Evolutionary conservation across 2,329 filamentous ascomycete species (phyloP), one percentile per base, ranked within the genome.

Genomic region (Pestalotiopsis fici): DNA sequence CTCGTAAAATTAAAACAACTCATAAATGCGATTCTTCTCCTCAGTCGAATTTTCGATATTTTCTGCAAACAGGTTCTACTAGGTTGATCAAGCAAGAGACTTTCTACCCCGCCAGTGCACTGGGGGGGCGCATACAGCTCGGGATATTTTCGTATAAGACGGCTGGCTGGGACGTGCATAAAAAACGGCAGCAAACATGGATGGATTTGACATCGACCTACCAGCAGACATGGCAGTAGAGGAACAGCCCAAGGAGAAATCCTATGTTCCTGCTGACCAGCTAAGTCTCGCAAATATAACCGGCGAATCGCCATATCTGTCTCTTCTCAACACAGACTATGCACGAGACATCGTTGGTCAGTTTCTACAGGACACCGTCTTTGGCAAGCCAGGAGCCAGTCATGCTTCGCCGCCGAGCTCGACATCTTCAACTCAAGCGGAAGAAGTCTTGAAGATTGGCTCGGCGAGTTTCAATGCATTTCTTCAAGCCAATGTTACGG

Each of bases 401-500:
- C 18, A 69, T 50, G 21, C 66, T 57, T 57, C 7, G 18, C 28
- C 11, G 18, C 57, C n/a, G n/a, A n/a, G n/a, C 18, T 4, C 31
- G 12, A 5, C 18, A 25, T 11, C 43, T 5, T 18, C 15, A 23
- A 12, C 13, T 27, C 37, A 27, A 15, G n/a, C 21, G n/a, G 35
- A 64, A 23, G 67, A 72, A 9, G 70, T 70, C 7, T 55, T 77
- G 27, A 70, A 71, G 1, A 56, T 91, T 55, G 91, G 88, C 18
- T 81, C 92, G 66, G 89, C 91, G 4, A 87, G 90, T 2, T 82
- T 94, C 2, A 85, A 90, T 73, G 85, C 88, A 6, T 94, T 94
- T 76, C 76, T 94, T 6, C 92, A 94, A 75, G 88, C 89, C 0
- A 94, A 91, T 75, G 88, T 93, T 65, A 94, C 92, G 25, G 92